These are phyloP conservation scores for Scheffersomyces insectosa DNA, from an alignment of 1,139 yeast genomes.

Conservation along the genomic window DNA sequence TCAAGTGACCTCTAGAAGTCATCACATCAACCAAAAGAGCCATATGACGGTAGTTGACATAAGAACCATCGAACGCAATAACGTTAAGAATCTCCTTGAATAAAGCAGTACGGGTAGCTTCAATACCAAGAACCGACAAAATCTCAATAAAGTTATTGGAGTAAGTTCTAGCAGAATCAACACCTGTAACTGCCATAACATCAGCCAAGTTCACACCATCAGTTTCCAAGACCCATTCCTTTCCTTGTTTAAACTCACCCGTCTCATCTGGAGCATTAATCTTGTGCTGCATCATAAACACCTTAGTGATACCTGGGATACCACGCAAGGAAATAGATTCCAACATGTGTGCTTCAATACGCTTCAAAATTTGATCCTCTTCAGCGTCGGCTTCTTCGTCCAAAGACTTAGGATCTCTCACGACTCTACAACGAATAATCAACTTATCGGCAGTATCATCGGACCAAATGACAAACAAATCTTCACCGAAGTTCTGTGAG, in stretches of 20 bases:
- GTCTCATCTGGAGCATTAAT: slow-evolving; percentile 72
- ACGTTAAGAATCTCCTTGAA: slow-evolving; percentile 94
- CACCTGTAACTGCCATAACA: slow-evolving; percentile 94
- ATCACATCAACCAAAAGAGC: slow-evolving; percentile 95
- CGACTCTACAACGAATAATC: slow-evolving; percentile 96
- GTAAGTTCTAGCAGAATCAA: slow-evolving; percentile 84
- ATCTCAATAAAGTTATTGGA: slow-evolving; percentile 97
- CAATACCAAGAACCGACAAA: slow-evolving; percentile 94
- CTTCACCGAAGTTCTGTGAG: slow-evolving; percentile 90
- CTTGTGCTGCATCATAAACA: slow-evolving; percentile 92
- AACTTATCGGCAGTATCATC: slow-evolving; percentile 98
- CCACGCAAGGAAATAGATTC: slow-evolving; percentile 95
- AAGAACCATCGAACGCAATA: slow-evolving; percentile 99
- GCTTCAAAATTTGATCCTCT: slow-evolving; percentile 94
- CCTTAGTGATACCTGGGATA: slow-evolving; percentile 91
- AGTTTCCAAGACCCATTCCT: slow-evolving; percentile 98
- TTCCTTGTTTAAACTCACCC: slow-evolving; percentile 86
- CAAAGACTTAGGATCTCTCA: slow-evolving; percentile 90
- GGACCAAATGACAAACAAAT: slow-evolving; percentile 96
- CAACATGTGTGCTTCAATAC: slow-evolving; percentile 94
- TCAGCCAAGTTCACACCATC: slow-evolving; percentile 97
- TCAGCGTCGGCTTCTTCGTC: slow-evolving; percentile 95
- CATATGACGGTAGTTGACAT: slow-evolving; percentile 98
- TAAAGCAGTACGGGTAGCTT: slow-evolving; percentile 94
- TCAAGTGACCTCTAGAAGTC: slow-evolving; percentile 98